Conservation (phyloP, 306 rosid genomes). For the Malus sylvestris region DNA sequence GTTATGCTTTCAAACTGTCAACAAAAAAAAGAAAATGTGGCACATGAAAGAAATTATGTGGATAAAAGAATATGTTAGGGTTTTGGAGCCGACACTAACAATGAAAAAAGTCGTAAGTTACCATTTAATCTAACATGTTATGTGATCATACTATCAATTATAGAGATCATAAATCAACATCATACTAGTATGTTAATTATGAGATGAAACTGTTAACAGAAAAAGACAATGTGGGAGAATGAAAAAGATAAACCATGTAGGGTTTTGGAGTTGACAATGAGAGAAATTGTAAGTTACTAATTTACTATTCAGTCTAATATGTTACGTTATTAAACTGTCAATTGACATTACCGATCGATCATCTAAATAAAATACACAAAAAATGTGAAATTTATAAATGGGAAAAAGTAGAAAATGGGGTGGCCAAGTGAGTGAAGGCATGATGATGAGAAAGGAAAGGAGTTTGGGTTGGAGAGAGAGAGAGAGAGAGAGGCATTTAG, state of each 20-base stretch:
- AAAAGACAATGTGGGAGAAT: not conserved
- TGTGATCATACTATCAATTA: not conserved
- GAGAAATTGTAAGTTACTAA: not conserved
- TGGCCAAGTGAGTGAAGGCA: not conserved
- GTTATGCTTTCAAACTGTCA: not conserved
- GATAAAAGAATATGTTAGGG: not conserved
- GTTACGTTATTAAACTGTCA: not conserved
- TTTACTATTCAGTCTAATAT: not conserved
- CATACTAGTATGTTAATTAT: not conserved
- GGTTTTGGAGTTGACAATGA: not conserved
- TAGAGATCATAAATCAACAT: not conserved
- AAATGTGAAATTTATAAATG: not conserved
- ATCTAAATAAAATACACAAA: no score
- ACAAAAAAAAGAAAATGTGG: not conserved
- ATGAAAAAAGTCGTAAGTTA: not conserved
- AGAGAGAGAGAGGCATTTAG: not conserved
- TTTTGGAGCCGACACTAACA: not conserved
- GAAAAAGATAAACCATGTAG: not conserved
- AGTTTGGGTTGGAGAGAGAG: not conserved
- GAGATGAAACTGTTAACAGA: not conserved
- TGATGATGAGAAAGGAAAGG: not conserved
- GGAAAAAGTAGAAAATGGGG: not conserved
- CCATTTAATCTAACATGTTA: not conserved
- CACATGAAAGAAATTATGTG: not conserved
- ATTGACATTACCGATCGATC: not conserved